Conservation (phyloP, 257 asterid genomes). For the Scutellaria galericulata region DNA sequence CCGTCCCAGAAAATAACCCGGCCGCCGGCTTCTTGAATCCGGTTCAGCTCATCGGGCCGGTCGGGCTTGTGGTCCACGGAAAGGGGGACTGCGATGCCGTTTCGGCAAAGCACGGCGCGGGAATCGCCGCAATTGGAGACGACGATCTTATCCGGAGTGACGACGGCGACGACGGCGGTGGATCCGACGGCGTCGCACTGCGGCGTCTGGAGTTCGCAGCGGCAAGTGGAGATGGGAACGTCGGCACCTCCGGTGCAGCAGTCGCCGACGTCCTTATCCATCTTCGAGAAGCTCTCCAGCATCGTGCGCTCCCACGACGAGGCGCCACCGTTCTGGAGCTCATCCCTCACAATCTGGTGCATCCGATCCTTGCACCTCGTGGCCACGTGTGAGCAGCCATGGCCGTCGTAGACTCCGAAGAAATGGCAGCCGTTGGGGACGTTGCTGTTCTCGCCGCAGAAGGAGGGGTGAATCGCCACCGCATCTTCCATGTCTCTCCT, state of each 20-base stretch:
- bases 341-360: constrained; percentile 86
- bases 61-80: constrained; percentile 97
- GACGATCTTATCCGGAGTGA: constrained; percentile 72
- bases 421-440: constrained; percentile 49
- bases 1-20: constrained; percentile 97
- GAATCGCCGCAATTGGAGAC: constrained; percentile 97
- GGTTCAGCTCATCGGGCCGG: constrained; percentile 79
- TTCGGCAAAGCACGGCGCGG: constrained; percentile 91
- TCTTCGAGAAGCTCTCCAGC: constrained; percentile 61
- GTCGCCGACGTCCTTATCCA: constrained; percentile 76
- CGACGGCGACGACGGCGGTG: constrained; percentile 86
- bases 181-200: constrained; percentile 99
- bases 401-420: constrained; percentile 94
- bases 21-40: constrained; percentile 93
- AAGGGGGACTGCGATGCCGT: constrained; percentile 82
- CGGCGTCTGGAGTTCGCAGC: constrained; percentile 86
- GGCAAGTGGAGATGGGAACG: constrained; percentile 52
- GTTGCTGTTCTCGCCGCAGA: constrained; percentile 35
- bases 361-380: constrained; percentile 77
- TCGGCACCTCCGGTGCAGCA: constrained; percentile 40
- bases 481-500: constrained; percentile 97
- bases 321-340: constrained; percentile 46
- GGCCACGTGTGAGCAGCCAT: constrained; percentile 99
- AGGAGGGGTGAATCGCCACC: constrained; percentile 61
- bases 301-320: constrained; percentile 65